Conservation (phyloP, 192 early-diverging fungal genomes). For the Coemansia sp. region DNA sequence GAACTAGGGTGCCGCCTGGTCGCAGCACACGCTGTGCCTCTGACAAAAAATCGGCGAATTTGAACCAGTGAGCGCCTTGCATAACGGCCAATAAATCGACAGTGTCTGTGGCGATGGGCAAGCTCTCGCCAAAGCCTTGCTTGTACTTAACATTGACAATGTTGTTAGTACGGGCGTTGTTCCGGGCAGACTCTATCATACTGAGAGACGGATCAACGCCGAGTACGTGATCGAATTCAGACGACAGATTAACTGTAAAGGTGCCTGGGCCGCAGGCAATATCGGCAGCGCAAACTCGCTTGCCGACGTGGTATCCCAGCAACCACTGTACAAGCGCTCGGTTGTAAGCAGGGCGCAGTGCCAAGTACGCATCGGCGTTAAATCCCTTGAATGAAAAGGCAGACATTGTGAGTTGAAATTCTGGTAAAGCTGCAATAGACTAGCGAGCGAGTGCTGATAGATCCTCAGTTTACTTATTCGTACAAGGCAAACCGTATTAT, state of each 20-base stretch:
- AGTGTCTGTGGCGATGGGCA: constrained; percentile 25
- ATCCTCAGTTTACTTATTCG: background rate
- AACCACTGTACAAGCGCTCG: constrained; percentile 15
- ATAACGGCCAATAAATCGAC: constrained; percentile 40
- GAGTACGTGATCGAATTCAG: constrained; percentile 19
- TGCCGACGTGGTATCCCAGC: constrained; percentile 32
- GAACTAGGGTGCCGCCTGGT: constrained; percentile 39
- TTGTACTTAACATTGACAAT: constrained; percentile 30
- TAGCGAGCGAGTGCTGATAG: background rate
- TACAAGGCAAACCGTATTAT: background rate
- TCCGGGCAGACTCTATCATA: constrained; percentile 32
- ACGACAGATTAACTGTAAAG: constrained; percentile 25
- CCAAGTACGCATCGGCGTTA: constrained; percentile 32
- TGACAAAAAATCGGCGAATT: constrained; percentile 16
- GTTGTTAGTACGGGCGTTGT: constrained; percentile 1
- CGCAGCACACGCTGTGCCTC: constrained; percentile 35
- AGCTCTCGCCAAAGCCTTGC: constrained; percentile 24
- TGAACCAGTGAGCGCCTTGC: constrained; percentile 51
- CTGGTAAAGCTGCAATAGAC: background rate
- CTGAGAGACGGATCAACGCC: constrained; percentile 33
- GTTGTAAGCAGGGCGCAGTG: constrained; percentile 36
- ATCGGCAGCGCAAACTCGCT: constrained; percentile 14
- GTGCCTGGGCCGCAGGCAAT: constrained; percentile 44
- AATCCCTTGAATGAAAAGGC: constrained; percentile 38
- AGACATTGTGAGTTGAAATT: constrained; percentile 19